Evolutionary conservation across 345 rosid species (phyloP).

Genomic region (Salix arbutifolia): DNA sequence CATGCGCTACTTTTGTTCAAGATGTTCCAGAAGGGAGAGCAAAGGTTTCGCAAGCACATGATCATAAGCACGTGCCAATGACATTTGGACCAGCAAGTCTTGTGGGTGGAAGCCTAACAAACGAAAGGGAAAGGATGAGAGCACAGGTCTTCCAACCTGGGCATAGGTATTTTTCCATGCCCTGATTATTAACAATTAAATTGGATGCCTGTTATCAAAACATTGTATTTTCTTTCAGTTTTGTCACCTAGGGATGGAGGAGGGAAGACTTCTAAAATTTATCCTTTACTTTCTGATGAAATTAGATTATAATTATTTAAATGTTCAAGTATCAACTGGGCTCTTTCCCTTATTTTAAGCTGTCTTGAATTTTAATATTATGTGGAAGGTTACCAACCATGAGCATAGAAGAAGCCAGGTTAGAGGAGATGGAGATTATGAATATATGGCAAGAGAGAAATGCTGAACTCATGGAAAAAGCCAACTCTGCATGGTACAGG

Average conservation of each 20-base stretch:
- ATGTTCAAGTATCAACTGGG: background rate
- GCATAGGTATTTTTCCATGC: conserved; percentile 45
- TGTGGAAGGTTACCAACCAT: conserved; percentile 81
- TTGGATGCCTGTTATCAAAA: background rate
- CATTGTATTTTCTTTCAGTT: background rate
- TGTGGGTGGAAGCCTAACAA: conserved; percentile 50
- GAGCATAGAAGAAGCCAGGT: conserved; percentile 98
- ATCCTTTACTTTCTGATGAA: background rate
- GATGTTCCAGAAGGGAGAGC: conserved; percentile 97
- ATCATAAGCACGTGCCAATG: conserved; percentile 88
- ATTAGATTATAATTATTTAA: background rate
- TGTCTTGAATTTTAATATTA: background rate
- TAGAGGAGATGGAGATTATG: conserved; percentile 91
- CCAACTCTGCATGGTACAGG: conserved; percentile 79
- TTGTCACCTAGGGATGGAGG: background rate
- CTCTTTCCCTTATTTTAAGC: background rate
- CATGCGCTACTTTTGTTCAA: conserved; percentile 96
- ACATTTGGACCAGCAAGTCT: conserved; percentile 94
- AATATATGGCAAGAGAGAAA: conserved; percentile 86
- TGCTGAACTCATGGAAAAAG: conserved; percentile 77
- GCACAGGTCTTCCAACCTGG: conserved; percentile 88
- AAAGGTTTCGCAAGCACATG: conserved; percentile 62
- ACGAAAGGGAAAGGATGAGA: conserved; percentile 79
- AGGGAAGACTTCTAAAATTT: background rate
- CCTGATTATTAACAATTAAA: background rate